phyloP scores from a whole-genome alignment of 371 early-diverging fungal species.

The Spraguea lophii region DNA sequence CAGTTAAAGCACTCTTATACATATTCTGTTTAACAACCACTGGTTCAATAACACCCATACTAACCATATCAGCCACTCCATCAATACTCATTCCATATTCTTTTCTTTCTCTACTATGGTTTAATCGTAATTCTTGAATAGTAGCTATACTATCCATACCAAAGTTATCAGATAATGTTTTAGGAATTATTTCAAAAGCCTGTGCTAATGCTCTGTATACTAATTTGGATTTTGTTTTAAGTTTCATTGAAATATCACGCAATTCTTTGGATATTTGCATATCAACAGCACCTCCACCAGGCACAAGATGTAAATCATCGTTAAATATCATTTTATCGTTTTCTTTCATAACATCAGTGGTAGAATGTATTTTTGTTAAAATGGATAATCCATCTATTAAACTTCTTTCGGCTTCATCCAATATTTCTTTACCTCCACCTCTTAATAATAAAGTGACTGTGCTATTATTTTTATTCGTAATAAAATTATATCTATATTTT shows the following conservation, averaged over 20 bases:
- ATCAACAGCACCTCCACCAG: constrained; percentile 39
- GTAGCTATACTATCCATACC: constrained; percentile 96
- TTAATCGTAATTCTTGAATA: constrained; percentile 78
- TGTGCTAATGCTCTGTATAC: constrained; percentile 80
- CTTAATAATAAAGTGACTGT: constrained; percentile 84
- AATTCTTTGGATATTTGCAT: constrained; percentile 86
- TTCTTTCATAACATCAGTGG: constrained; percentile 68
- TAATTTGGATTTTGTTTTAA: constrained; percentile 81
- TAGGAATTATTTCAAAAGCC: constrained; percentile 90
- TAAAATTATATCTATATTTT: constrained; percentile 86
- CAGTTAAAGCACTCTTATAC: constrained; percentile 75
- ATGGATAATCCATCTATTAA: constrained; percentile 97
- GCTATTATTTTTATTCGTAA: constrained; percentile 64
- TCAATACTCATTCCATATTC: constrained; percentile 27
- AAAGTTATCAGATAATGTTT: constrained; percentile 91
- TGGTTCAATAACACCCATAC: constrained; percentile 93
- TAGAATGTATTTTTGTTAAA: constrained; percentile 48
- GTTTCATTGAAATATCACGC: constrained; percentile 64
- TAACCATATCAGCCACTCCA: constrained; percentile 68
- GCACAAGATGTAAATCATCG: constrained; percentile 59
- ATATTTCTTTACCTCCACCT: constrained; percentile 95
- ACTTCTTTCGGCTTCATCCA: constrained; percentile 93
- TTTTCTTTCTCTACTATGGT: constrained; percentile 58
- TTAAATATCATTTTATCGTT: constrained; percentile 85
- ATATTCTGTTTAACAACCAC: constrained; percentile 88